These are phyloP conservation scores for Rosa rugosa DNA, from an alignment of 306 rosid genomes.

Conservation along the genomic window DNA sequence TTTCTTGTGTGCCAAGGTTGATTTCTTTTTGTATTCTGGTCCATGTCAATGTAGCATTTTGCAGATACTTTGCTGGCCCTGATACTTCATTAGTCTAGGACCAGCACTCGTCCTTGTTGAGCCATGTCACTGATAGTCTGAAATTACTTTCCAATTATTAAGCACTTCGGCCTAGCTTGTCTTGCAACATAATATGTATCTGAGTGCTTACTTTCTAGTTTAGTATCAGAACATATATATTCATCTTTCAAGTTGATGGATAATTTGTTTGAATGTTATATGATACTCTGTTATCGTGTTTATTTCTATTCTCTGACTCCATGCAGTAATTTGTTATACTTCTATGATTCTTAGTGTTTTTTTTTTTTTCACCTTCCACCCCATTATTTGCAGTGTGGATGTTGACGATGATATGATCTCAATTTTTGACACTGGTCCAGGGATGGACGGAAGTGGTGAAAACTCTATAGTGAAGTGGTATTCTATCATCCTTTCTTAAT, in stretches of 20 bases:
- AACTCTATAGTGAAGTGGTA: constrained; percentile 61
- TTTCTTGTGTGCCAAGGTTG: not conserved
- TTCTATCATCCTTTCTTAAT: not conserved
- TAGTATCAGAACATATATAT: not conserved
- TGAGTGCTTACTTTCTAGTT: not conserved
- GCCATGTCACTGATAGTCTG: not conserved
- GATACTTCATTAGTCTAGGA: not conserved
- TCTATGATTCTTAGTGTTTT: not conserved
- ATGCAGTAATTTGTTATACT: not conserved
- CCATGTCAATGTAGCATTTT: not conserved
- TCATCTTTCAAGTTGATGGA: not conserved
- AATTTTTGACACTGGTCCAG: constrained; percentile 66
- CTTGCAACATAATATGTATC: not conserved
- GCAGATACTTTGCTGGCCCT: not conserved
- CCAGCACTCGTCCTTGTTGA: not conserved
- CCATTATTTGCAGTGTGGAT: constrained; percentile 46
- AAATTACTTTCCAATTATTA: not conserved
- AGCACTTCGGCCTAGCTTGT: not conserved
- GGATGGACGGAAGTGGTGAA: constrained; percentile 64
- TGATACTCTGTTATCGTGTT: not conserved
- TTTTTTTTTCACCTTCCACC: not conserved
- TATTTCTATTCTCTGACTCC: not conserved
- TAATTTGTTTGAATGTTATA: not conserved
- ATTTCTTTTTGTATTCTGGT: not conserved
- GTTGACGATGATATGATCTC: constrained; percentile 30